These are phyloP conservation scores for Alisma plantagoaquatica DNA, from an alignment of 106 monocot genomes.

Conservation along the genomic window DNA sequence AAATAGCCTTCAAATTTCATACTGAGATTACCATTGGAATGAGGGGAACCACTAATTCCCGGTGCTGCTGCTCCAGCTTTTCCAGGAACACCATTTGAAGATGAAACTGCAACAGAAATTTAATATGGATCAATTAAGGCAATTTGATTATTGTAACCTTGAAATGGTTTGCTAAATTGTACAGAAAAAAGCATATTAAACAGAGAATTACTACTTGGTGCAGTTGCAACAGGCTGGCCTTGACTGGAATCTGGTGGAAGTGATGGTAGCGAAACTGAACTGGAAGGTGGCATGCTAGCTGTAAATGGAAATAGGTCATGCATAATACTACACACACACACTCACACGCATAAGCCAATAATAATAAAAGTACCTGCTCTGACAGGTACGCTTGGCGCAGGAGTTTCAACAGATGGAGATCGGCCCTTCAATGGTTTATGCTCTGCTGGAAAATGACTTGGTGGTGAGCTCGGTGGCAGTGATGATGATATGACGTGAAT, in stretches of 20 bases:
- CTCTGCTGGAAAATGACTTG: slow-evolving; percentile 9
- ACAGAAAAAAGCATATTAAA: slow-evolving; percentile 6
- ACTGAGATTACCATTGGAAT: no score
- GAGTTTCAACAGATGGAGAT: slow-evolving; percentile 21
- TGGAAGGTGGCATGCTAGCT: slow-evolving; percentile 17
- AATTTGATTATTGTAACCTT: not conserved
- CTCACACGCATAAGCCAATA: not conserved
- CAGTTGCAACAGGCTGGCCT: slow-evolving; percentile 9
- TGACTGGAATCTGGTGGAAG: not conserved
- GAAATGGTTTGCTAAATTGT: slow-evolving; percentile 8
- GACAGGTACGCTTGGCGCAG: slow-evolving; percentile 17
- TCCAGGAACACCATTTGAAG: not conserved
- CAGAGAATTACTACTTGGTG: slow-evolving; percentile 16
- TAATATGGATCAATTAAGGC: slow-evolving; percentile 2
- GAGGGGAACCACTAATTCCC: no score
- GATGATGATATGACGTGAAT: not conserved
- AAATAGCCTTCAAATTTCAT: no score
- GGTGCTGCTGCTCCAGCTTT: no score
- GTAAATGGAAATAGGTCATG: slow-evolving; percentile 1
- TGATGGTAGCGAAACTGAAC: slow-evolving; percentile 16
- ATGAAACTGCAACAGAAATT: not conserved
- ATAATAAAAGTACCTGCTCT: slow-evolving; percentile 7
- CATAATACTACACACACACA: not conserved
- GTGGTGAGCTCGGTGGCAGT: not conserved
- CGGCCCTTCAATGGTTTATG: slow-evolving; percentile 10